Conservation (phyloP, 2,329 filamentous ascomycete species). For the Sporothrix curviconia region DNA sequence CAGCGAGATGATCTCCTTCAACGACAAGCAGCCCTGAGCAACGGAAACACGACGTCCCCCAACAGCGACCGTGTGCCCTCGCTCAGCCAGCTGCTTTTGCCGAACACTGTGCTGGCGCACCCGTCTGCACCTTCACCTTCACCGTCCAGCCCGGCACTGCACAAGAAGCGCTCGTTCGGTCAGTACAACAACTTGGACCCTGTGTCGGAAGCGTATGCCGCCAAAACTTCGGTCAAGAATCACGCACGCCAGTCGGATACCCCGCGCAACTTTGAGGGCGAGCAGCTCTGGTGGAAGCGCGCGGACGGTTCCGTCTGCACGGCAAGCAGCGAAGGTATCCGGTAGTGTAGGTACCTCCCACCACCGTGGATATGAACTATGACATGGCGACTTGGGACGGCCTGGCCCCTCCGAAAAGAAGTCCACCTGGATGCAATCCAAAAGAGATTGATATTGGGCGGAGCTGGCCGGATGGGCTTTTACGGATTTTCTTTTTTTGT, state of each 20-base stretch:
- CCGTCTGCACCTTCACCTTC: background rate
- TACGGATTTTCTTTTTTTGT: background rate
- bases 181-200: constrained; percentile 18
- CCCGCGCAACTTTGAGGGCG: constrained; percentile 9
- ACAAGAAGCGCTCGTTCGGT: constrained; percentile 20
- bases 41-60: constrained; percentile 4
- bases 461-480: background rate
- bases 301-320: constrained; percentile 20
- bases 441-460: background rate
- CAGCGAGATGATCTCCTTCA: constrained; percentile 20
- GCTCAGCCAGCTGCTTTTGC: constrained; percentile 18
- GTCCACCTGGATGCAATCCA: too few relatives aligned
- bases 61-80: constrained; percentile 17
- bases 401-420: too few relatives aligned
- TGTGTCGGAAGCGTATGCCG: constrained; percentile 7
- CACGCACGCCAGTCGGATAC: constrained; percentile 16
- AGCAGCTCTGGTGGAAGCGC: constrained; percentile 21
- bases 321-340: constrained; percentile 14
- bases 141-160: background rate
- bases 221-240: constrained; percentile 17
- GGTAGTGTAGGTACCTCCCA: background rate
- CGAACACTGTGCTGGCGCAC: constrained; percentile 10
- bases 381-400: too few relatives aligned
- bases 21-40: constrained; percentile 2
- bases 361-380: too few relatives aligned